Percentiles rank a stretch among this genome's conserved stretches.
Conservation (phyloP, 805 yeast genomes). For the Grigorovia yakushimaensis region DNA sequence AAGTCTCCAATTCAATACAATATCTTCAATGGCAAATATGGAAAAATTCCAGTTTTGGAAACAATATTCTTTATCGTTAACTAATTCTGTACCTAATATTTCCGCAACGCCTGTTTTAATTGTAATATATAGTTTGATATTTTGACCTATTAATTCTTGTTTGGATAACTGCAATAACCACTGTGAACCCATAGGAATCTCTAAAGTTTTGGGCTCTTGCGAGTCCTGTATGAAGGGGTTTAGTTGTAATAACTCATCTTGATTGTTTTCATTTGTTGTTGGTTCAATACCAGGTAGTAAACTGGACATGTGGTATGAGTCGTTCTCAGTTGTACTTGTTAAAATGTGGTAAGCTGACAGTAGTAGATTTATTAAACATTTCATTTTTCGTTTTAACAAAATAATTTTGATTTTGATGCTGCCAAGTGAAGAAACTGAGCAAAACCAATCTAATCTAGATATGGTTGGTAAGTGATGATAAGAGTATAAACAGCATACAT, state of each 20-base stretch:
- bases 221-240: slow-evolving; percentile 1
- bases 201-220: slow-evolving; percentile 3
- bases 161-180: slow-evolving; percentile 28
- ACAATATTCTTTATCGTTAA: slow-evolving; percentile 52
- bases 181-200: slow-evolving; percentile 19
- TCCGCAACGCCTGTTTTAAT: slow-evolving; percentile 68
- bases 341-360: too few species aligned
- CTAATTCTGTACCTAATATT: slow-evolving; percentile 86
- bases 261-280: background rate
- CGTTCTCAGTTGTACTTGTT: too few species aligned
- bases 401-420: too few species aligned
- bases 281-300: background rate
- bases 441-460: too few species aligned
- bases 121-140: slow-evolving; percentile 25
- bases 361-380: too few species aligned
- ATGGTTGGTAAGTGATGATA: too few species aligned
- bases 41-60: slow-evolving; percentile 48
- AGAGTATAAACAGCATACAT: too few species aligned
- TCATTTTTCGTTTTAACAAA: too few species aligned
- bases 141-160: slow-evolving; percentile 25
- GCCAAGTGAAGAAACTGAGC: too few species aligned
- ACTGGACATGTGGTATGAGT: background rate
- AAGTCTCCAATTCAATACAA: slow-evolving; percentile 41
- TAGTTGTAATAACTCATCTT: background rate
- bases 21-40: slow-evolving; percentile 56